phyloP scores from a whole-genome alignment of 2,329 filamentous ascomycete genomes.

The Scorias spongiosa region DNA sequence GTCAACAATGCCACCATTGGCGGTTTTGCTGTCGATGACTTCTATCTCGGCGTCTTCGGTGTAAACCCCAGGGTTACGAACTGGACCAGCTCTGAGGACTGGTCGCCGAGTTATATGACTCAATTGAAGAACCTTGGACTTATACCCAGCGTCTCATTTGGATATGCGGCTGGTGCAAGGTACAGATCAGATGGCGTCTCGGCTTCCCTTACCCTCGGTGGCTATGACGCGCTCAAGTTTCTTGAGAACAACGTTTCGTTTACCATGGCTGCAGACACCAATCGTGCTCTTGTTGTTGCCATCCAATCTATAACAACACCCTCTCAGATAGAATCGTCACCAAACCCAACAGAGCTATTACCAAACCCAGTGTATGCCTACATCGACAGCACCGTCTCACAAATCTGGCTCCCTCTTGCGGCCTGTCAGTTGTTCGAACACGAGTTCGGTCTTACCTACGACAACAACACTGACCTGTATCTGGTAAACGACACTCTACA shows the following conservation, averaged over 20 bases:
- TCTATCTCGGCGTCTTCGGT: conserved; percentile 33
- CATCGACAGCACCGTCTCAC: conserved; percentile 34
- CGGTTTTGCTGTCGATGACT: conserved; percentile 24
- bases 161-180: conserved; percentile 60
- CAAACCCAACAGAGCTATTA: conserved; percentile 22
- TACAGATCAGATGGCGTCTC: conserved; percentile 37
- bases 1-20: conserved; percentile 28
- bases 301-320: conserved; percentile 27
- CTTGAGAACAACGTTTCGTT: conserved; percentile 46
- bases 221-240: conserved; percentile 51
- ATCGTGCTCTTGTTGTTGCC: conserved; percentile 45
- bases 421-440: conserved; percentile 51
- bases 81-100: conserved; percentile 36
- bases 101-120: conserved; percentile 37
- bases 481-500: conserved; percentile 43
- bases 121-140: conserved; percentile 39
- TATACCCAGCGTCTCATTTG: conserved; percentile 60
- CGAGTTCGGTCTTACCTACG: conserved; percentile 49
- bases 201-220: conserved; percentile 47
- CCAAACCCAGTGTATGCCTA: conserved; percentile 26
- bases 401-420: conserved; percentile 32
- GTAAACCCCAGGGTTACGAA: conserved; percentile 35
- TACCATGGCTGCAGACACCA: conserved; percentile 38
- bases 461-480: conserved; percentile 49
- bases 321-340: conserved; percentile 12